Percentiles rank a stretch among this genome's conserved stretches.
phyloP scores from a whole-genome alignment of 345 rosid genomes.

The Salix dunnii region DNA sequence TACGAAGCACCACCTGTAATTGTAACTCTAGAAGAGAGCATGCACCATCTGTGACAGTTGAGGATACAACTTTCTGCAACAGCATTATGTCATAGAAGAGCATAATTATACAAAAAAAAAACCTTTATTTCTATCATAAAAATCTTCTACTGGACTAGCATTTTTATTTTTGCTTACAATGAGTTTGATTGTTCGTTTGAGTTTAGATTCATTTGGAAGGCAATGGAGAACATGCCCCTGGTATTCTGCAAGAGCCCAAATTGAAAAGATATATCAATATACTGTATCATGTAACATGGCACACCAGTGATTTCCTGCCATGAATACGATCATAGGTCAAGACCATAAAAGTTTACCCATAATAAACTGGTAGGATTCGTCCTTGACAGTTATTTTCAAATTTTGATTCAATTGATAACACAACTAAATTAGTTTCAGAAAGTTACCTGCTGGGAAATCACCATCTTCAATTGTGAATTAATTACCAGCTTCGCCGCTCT shows the following conservation, averaged over 20 bases:
- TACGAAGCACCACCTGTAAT: not conserved
- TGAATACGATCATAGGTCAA: not conserved
- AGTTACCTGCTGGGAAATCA: constrained; percentile 37
- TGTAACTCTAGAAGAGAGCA: not conserved
- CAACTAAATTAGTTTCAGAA: not conserved
- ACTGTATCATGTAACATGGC: constrained; percentile 68
- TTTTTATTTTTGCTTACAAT: not conserved
- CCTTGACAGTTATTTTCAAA: no score
- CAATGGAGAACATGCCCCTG: constrained; percentile 18
- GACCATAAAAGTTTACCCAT: not conserved
- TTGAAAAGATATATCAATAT: constrained; percentile 60
- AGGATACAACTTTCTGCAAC: not conserved
- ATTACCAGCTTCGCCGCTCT: constrained; percentile 36
- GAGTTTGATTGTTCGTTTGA: not conserved
- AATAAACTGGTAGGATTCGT: no score
- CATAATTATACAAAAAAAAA: no score
- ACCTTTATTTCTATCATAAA: no score
- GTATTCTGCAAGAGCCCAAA: constrained; percentile 72
- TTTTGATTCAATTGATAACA: no score
- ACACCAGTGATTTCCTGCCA: constrained; percentile 71
- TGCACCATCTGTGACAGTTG: not conserved
- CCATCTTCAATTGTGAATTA: constrained; percentile 40
- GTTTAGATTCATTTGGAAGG: not conserved
- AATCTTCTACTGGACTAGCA: no score
- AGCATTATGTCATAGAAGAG: not conserved